phyloP scores from a whole-genome alignment of 129 eudicot species.

The Escallonia herrerae region DNA sequence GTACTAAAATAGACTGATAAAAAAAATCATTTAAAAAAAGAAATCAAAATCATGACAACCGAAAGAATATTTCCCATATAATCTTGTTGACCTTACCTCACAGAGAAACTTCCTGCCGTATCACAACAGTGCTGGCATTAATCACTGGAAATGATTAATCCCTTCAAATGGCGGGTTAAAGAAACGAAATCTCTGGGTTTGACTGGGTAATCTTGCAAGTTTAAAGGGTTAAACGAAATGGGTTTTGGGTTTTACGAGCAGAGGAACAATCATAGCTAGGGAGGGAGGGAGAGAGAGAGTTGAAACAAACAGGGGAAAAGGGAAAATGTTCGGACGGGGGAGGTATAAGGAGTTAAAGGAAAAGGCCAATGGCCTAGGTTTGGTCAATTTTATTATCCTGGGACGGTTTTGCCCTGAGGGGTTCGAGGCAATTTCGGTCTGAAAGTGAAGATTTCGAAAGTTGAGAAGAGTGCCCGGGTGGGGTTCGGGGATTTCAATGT shows the following conservation, averaged over 20 bases:
- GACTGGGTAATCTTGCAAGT: neutral
- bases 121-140: constrained; percentile 3
- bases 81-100: neutral
- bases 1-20: no score
- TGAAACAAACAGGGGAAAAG: constrained; percentile 10
- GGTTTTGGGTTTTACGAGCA: neutral
- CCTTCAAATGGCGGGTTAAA: constrained; percentile 23
- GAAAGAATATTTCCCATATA: no score
- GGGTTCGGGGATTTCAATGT: neutral
- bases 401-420: neutral
- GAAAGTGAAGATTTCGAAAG: neutral
- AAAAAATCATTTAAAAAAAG: neutral
- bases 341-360: constrained; percentile 25
- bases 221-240: neutral
- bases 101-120: neutral
- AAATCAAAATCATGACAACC: neutral
- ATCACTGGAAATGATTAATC: neutral
- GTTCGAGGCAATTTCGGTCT: neutral
- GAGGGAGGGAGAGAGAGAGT: constrained; percentile 8
- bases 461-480: neutral
- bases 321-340: constrained; percentile 10
- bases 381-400: neutral
- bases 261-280: neutral
- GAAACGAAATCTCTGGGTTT: neutral
- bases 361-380: neutral